Base-by-base conservation (phyloP, 2,329 filamentous ascomycete genomes). In the Myriosclerotinia curreyana region DNA sequence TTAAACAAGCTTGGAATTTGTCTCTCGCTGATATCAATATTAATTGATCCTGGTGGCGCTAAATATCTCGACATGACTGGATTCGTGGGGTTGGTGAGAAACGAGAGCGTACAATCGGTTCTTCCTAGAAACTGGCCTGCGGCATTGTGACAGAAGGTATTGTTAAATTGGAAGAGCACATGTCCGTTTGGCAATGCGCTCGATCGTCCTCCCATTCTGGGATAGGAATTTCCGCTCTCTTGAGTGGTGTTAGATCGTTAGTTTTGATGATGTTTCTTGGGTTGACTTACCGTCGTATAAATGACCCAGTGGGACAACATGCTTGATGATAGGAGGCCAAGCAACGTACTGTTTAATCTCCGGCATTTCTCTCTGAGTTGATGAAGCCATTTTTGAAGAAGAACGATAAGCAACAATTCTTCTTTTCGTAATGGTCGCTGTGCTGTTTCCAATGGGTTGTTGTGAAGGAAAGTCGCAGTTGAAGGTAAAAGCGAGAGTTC, bases 121-220 rank as follows among this genome's bases (percentile, higher is more conserved):
- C 60, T 42, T 9, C 67, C 66, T 20, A 66, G 14, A 31, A 65
- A 67, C 4, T 53, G 46, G 28, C 68, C 68, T 36, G 42, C 31
- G 7, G 34, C 36, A 38, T 68, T 42, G 40, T 70, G 66, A 28
- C 38, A 63, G 49, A 71, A 71, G 4, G 68, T 71, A 38, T 71
- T 69, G 22, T 68, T 69, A 34, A 70, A 70, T 66, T 71, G 69
- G 11, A 65, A 64, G n/a, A 70, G 34, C 15, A 67, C 42, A 14
- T 51, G 28, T 46, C 64, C 66, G 50, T 66, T 65, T 25, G 50
- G 49, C 8, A 69, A 31, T 11, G 55, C 46, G 25, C 65, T 59
- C 7, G 69, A 70, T 22, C 67, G 58, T 20, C 69, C 69, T 50
- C 68, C 67, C 50, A 67, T 65, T 34, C 69, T 67, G 2, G 68